Conservation (phyloP, 495 filamentous ascomycete species). For the Podospora didyma region DNA sequence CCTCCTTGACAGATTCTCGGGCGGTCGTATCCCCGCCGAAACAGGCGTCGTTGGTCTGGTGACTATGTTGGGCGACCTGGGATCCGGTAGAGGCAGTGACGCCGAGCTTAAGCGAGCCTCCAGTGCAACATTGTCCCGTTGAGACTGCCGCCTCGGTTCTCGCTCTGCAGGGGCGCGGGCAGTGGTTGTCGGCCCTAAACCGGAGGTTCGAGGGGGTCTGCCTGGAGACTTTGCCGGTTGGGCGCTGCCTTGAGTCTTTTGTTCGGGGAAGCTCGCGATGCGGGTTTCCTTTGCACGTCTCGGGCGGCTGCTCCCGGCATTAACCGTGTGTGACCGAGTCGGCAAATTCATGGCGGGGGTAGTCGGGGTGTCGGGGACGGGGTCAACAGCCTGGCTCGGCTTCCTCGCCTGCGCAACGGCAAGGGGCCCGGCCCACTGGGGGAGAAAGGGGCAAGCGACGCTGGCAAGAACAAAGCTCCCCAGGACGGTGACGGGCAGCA, state of each 20-base stretch:
- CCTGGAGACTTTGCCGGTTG: conserved; percentile 21
- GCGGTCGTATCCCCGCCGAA: conserved; percentile 48
- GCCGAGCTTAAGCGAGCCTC: conserved; percentile 59
- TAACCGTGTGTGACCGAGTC: conserved; percentile 60
- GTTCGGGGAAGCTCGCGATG: conserved; percentile 36
- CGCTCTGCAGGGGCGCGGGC: conserved; percentile 15
- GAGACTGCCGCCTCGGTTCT: conserved; percentile 23
- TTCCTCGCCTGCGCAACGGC: conserved; percentile 71
- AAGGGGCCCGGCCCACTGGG: conserved; percentile 64
- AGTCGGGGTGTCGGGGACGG: conserved; percentile 49
- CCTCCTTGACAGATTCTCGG: conserved; percentile 42
- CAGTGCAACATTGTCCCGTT: conserved; percentile 40
- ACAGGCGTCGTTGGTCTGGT: conserved; percentile 47
- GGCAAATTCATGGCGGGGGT: conserved; percentile 43
- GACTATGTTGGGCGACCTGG: conserved; percentile 41
- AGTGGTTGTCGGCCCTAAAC: conserved; percentile 12
- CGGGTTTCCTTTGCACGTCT: conserved; percentile 41
- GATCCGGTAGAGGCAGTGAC: conserved; percentile 59
- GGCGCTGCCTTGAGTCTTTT: conserved; percentile 16
- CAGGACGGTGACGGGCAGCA: conserved; percentile 66
- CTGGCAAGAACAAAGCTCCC: conserved; percentile 67
- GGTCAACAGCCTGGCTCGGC: conserved; percentile 53
- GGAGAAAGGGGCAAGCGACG: conserved; percentile 48
- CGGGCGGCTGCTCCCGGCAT: conserved; percentile 39
- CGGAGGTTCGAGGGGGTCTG: conserved; percentile 20